These are phyloP conservation scores for Begonia peltatifolia DNA, from an alignment of 306 rosid species.

Conservation along the genomic window DNA sequence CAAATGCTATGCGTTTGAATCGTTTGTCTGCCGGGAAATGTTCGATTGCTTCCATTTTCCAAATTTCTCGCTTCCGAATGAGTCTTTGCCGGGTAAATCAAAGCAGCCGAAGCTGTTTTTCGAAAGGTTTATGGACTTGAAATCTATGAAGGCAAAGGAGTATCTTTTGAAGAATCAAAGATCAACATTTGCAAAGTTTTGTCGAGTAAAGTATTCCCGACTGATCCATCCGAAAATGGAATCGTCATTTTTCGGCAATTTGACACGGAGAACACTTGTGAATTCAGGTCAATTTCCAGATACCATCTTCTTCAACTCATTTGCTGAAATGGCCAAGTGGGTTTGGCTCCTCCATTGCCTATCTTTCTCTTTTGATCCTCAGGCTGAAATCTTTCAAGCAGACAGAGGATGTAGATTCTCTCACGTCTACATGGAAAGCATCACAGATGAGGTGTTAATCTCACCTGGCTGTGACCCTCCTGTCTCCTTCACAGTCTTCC, in stretches of 20 bases:
- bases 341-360: slow-evolving; percentile 80
- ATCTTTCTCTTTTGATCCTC: slow-evolving; percentile 55
- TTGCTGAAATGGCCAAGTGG: slow-evolving; percentile 77
- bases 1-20: slow-evolving; percentile 64
- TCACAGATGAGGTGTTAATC: slow-evolving; percentile 46
- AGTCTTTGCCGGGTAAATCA: slow-evolving; percentile 18
- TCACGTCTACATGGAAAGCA: slow-evolving; percentile 78
- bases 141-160: slow-evolving; percentile 41
- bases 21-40: slow-evolving; percentile 66
- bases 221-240: slow-evolving; percentile 81
- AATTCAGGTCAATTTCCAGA: slow-evolving; percentile 48
- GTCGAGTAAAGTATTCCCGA: slow-evolving; percentile 43
- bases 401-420: slow-evolving; percentile 60
- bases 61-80: slow-evolving; percentile 35
- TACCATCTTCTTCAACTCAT: slow-evolving; percentile 36
- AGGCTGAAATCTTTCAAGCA: slow-evolving; percentile 59
- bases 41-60: slow-evolving; percentile 58
- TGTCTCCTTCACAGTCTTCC: slow-evolving; percentile 65
- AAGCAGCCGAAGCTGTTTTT: slow-evolving; percentile 33
- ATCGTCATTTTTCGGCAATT: slow-evolving; percentile 46
- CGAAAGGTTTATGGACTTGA: slow-evolving; percentile 44
- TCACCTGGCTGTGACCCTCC: slow-evolving; percentile 36
- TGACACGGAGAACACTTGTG: slow-evolving; percentile 41
- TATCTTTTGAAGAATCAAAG: slow-evolving; percentile 28
- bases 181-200: slow-evolving; percentile 58